Evolutionary conservation across 2,329 filamentous ascomycete species (phyloP).

Genomic region (Exophiala bonariae): DNA sequence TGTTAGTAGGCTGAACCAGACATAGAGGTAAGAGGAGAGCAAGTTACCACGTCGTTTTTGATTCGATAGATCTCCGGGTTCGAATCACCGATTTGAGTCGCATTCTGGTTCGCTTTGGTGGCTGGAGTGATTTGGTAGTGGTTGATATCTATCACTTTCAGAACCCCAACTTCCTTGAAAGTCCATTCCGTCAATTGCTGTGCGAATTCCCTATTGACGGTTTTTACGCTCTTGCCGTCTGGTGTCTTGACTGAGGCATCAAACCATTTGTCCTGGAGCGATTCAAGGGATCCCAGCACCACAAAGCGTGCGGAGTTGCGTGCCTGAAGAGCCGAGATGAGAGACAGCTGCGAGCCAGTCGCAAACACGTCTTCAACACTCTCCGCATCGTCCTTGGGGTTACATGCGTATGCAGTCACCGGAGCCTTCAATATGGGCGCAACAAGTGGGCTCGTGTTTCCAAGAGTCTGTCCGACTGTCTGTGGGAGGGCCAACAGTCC

Average conservation of each 20-base stretch:
- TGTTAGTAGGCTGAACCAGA: conserved; percentile 29
- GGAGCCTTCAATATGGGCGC: conserved; percentile 81
- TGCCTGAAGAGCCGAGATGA: conserved; percentile 85
- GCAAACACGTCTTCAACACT: conserved; percentile 78
- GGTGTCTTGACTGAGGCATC: conserved; percentile 69
- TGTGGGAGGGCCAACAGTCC: conserved; percentile 77
- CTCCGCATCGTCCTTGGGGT: conserved; percentile 77
- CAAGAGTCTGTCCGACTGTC: conserved; percentile 77
- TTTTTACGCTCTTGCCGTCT: conserved; percentile 58
- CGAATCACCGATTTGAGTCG: conserved; percentile 43
- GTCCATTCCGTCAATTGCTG: conserved; percentile 88
- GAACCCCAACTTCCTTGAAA: conserved; percentile 88
- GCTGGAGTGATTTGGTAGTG: conserved; percentile 61
- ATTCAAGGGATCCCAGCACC: conserved; percentile 80
- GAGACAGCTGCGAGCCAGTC: conserved; percentile 75
- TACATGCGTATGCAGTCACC: conserved; percentile 86
- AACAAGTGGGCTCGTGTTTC: conserved; percentile 71
- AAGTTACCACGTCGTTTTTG: conserved; percentile 92
- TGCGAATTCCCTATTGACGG: conserved; percentile 81
- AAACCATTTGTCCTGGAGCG: conserved; percentile 88
- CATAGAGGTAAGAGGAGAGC: not conserved
- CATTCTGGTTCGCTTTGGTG: conserved; percentile 54
- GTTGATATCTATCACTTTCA: conserved; percentile 79
- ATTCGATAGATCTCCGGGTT: conserved; percentile 92
- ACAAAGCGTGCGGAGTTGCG: conserved; percentile 90